These are phyloP conservation scores for Eutypa lata DNA, from an alignment of 2,329 filamentous ascomycete species.

Conservation along the genomic window DNA sequence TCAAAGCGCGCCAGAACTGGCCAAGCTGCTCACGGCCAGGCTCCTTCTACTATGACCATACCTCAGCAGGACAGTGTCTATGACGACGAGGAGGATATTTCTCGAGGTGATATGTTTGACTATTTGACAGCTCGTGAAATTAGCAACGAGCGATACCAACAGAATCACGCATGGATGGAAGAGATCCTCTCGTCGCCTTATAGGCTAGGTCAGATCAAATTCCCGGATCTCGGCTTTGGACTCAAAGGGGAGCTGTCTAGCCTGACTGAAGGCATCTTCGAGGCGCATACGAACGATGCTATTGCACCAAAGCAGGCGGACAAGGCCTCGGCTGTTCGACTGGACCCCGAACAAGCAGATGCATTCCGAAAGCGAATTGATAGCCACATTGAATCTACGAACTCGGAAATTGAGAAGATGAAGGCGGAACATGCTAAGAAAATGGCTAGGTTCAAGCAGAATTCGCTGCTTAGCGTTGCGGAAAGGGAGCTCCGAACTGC, in stretches of 20 bases:
- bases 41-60: constrained; percentile 34
- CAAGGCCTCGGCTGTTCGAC: constrained; percentile 60
- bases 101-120: constrained; percentile 85
- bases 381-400: constrained; percentile 68
- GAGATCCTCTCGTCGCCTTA: constrained; percentile 92
- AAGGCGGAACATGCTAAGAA: constrained; percentile 73
- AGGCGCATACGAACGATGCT: constrained; percentile 55
- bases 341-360: constrained; percentile 74
- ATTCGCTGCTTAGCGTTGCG: constrained; percentile 66
- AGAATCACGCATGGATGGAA: constrained; percentile 99
- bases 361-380: constrained; percentile 79
- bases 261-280: constrained; percentile 82
- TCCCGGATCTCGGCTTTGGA: constrained; percentile 83
- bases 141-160: constrained; percentile 79
- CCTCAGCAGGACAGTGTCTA: constrained; percentile 44
- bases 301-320: constrained; percentile 41
- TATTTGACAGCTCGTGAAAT: constrained; percentile 86
- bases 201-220: constrained; percentile 77
- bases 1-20: constrained; percentile 52
- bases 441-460: constrained; percentile 71
- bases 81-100: constrained; percentile 88
- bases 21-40: constrained; percentile 36
- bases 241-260: constrained; percentile 76
- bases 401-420: constrained; percentile 81
- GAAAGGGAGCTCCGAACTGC: constrained; percentile 73